Evolutionary conservation across 768 basidiomycete species (phyloP).

Genomic region (Mycena vulgaris): DNA sequence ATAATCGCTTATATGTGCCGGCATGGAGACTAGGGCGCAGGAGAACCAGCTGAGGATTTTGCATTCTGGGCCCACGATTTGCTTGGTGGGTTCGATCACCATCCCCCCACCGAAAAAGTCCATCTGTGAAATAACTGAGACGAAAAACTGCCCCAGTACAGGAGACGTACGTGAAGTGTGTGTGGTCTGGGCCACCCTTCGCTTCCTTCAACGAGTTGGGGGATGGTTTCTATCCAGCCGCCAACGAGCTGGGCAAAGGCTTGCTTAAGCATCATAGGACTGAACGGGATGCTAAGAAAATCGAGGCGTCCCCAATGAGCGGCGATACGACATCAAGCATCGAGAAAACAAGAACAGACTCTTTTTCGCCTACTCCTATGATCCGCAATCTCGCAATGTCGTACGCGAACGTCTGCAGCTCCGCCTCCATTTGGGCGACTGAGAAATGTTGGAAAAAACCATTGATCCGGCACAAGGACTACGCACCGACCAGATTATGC

Average conservation of each 20-base stretch:
- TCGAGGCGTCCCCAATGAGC: too few species aligned
- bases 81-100: not conserved
- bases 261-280: not conserved
- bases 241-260: not conserved
- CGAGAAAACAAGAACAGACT: not conserved
- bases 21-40: not conserved
- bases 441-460: not conserved
- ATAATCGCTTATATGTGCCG: not conserved
- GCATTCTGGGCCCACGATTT: not conserved
- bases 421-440: conserved; percentile 7
- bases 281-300: not conserved
- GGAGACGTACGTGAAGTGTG: not conserved
- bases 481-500: not conserved
- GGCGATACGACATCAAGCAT: not conserved
- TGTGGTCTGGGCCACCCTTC: not conserved
- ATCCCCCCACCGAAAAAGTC: conserved; percentile 1
- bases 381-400: conserved; percentile 1
- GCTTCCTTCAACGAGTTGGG: not conserved
- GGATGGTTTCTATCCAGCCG: not conserved
- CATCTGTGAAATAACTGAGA: not conserved
- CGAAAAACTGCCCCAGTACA: too few species aligned
- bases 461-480: not conserved
- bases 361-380: not conserved
- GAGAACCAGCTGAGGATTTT: conserved; percentile 1
- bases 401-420: not conserved